Evolutionary conservation across 495 filamentous ascomycete genomes (phyloP).

Genomic region (Penicillium verhagenii): DNA sequence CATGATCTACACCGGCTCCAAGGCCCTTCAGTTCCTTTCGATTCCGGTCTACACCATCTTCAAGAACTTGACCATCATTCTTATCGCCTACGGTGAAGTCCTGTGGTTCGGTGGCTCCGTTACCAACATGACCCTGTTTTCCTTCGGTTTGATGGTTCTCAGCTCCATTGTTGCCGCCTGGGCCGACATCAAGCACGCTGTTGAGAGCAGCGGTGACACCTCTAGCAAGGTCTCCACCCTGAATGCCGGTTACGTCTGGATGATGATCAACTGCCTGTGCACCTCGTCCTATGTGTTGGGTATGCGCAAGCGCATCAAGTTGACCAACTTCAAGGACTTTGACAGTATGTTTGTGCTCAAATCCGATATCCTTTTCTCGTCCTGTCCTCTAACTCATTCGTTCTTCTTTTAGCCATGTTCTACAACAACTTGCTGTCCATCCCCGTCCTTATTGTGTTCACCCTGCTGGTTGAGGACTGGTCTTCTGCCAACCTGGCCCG

Average conservation of each 20-base stretch:
- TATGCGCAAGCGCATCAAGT: constrained; percentile 98
- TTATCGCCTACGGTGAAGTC: constrained; percentile 98
- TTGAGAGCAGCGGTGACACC: constrained; percentile 60
- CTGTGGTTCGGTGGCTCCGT: constrained; percentile 98
- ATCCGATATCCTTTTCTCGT: not conserved
- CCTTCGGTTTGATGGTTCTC: constrained; percentile 96
- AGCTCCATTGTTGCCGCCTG: constrained; percentile 94
- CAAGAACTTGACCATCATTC: constrained; percentile 99
- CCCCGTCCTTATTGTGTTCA: constrained; percentile 81
- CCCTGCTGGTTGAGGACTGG: constrained; percentile 89
- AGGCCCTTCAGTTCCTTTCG: constrained; percentile 93
- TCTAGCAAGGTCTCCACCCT: constrained; percentile 79
- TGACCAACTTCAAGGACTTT: constrained; percentile 99
- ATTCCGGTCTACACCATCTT: constrained; percentile 99
- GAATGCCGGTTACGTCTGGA: constrained; percentile 97
- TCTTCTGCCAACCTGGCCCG: constrained; percentile 74
- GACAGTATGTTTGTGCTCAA: constrained; percentile 73
- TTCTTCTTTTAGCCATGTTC: constrained; percentile 92
- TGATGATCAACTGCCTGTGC: constrained; percentile 96
- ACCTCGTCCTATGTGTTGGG: constrained; percentile 84
- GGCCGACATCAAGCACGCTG: constrained; percentile 92
- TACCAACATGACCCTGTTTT: constrained; percentile 81
- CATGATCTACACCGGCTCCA: constrained; percentile 98
- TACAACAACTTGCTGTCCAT: constrained; percentile 99
- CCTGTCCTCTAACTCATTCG: not conserved